These are phyloP conservation scores for Chlorella sp. DNA, from an alignment of 139 green algal species.

Conservation along the genomic window DNA sequence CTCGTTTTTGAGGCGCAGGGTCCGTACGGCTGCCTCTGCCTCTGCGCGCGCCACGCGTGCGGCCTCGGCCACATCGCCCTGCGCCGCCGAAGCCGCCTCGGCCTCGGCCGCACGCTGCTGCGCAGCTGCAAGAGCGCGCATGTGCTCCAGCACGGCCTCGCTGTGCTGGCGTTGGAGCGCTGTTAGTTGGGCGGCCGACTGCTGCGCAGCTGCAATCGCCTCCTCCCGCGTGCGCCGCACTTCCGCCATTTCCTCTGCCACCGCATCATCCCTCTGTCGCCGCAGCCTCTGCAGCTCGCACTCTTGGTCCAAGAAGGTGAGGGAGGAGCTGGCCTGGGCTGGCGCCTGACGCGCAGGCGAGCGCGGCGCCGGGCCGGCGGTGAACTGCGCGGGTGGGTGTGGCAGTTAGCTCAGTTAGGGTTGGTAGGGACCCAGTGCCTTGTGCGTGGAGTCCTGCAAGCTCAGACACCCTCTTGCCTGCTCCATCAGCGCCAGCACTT, in stretches of 20 bases:
- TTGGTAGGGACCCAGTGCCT: too few species aligned
- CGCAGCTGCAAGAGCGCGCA: not conserved
- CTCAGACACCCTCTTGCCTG: not conserved
- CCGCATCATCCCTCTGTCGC: not conserved
- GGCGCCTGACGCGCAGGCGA: not conserved
- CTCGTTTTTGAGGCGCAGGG: not conserved
- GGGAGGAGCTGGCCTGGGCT: not conserved
- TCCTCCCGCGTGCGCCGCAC: conserved; percentile 1
- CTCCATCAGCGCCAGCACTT: not conserved
- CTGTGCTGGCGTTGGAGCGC: not conserved
- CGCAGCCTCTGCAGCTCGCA: conserved; percentile 5
- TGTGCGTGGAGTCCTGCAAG: too few species aligned
- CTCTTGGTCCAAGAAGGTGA: not conserved
- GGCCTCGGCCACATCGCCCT: not conserved
- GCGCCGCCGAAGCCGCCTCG: not conserved
- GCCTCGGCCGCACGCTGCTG: not conserved
- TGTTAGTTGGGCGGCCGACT: not conserved
- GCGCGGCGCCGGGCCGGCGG: not conserved
- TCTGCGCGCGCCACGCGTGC: not conserved
- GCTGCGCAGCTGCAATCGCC: not conserved
- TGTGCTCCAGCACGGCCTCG: not conserved
- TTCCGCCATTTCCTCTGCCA: not conserved
- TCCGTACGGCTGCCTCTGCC: not conserved
- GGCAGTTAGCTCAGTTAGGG: too few species aligned
- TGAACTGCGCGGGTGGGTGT: not conserved